These are phyloP conservation scores for Glycyrrhiza uralensis DNA, from an alignment of 306 rosid species.

Conservation along the genomic window DNA sequence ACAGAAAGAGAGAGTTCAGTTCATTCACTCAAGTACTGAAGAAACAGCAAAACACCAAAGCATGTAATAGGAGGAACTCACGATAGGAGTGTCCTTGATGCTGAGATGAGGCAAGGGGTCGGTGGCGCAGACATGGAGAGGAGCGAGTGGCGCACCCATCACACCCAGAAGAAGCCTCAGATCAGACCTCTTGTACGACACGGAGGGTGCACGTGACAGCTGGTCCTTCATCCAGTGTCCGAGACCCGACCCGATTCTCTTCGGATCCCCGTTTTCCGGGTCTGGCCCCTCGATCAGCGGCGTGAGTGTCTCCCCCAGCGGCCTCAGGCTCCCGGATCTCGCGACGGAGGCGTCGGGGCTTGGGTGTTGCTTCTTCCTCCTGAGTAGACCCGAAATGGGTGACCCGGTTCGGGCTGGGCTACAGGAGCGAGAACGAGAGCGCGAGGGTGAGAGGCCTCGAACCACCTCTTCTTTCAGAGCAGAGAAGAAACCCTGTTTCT, in stretches of 20 bases:
- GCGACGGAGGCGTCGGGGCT: conserved; percentile 38
- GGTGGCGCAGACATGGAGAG: conserved; percentile 66
- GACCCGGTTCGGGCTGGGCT: conserved; percentile 71
- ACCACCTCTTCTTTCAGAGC: conserved; percentile 85
- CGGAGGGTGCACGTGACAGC: conserved; percentile 69
- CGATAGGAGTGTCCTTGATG: conserved; percentile 93
- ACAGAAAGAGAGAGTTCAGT: background rate
- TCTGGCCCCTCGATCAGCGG: conserved; percentile 92
- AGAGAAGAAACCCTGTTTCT: conserved; percentile 89
- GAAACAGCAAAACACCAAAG: conserved; percentile 9
- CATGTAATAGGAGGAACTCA: conserved; percentile 30
- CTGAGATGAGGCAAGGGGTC: conserved; percentile 92
- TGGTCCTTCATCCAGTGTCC: conserved; percentile 95
- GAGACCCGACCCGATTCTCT: conserved; percentile 68
- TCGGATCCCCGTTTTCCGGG: conserved; percentile 66
- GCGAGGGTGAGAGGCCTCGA: conserved; percentile 87
- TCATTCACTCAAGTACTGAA: background rate
- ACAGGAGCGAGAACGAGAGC: conserved; percentile 70
- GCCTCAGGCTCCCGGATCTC: conserved; percentile 84
- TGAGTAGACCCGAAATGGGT: conserved; percentile 58
- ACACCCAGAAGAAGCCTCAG: conserved; percentile 90
- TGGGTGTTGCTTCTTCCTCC: conserved; percentile 45
- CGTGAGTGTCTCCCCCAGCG: conserved; percentile 66
- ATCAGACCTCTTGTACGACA: conserved; percentile 74
- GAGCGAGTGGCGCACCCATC: conserved; percentile 96